Conservation (phyloP, 164 flowering plant species). For the Amborella trichopoda region DNA sequence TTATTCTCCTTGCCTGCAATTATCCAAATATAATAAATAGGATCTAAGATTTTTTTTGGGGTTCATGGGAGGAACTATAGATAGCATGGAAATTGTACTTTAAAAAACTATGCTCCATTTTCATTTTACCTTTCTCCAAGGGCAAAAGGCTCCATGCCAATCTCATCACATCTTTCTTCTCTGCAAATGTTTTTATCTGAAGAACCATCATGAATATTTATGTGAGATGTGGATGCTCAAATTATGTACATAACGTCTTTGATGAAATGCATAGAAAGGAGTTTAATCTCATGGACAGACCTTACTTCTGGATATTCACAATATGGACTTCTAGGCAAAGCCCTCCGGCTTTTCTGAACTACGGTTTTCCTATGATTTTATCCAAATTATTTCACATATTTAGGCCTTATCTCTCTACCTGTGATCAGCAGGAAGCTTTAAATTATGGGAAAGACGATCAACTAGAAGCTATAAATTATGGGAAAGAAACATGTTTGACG, state of each 20-base stretch:
- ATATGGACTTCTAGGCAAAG: slow-evolving; percentile 3
- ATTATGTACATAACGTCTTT: slow-evolving; percentile 2
- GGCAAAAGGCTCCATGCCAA: slow-evolving; percentile 23
- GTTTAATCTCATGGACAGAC: slow-evolving; percentile 12
- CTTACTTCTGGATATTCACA: slow-evolving; percentile 7
- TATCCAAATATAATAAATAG: too few species aligned
- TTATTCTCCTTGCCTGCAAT: too few species aligned
- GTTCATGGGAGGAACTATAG: too few species aligned
- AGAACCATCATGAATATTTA: slow-evolving; percentile 22
- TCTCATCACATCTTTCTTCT: slow-evolving; percentile 17
- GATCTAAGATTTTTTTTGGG: too few species aligned
- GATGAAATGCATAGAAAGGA: slow-evolving; percentile 8
- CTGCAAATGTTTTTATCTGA: slow-evolving; percentile 20
- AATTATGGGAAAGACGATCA: too few species aligned
- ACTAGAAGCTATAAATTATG: slow-evolving; percentile 11
- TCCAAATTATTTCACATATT: slow-evolving; percentile 23
- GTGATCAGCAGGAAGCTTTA: too few species aligned
- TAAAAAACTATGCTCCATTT: too few species aligned
- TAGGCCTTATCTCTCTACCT: slow-evolving; percentile 3
- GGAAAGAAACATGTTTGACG: slow-evolving; percentile 34
- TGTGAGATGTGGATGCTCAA: not conserved
- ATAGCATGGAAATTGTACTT: too few species aligned
- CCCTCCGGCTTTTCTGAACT: slow-evolving; percentile 2
- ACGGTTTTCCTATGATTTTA: slow-evolving; percentile 19
- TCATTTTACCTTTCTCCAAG: slow-evolving; percentile 12